Conservation (phyloP, 108 stramenopile genomes). For the Conticribra guillardii region DNA sequence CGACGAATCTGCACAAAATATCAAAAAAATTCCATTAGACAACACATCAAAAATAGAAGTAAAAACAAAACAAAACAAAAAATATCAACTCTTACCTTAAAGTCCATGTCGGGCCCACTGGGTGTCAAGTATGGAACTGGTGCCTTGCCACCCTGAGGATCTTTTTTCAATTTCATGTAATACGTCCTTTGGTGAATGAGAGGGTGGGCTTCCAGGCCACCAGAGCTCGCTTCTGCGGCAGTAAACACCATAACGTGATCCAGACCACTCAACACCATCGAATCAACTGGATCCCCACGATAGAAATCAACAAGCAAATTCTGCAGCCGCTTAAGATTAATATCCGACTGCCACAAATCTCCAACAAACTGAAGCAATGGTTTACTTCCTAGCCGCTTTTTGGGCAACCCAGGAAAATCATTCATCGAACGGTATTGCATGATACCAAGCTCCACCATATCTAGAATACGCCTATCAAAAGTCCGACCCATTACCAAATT, state of each 20-base stretch:
- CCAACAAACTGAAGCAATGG: constrained; percentile 93
- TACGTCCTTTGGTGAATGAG: constrained; percentile 83
- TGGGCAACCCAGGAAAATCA: constrained; percentile 85
- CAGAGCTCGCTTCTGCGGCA: constrained; percentile 49
- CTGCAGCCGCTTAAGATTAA: constrained; percentile 73
- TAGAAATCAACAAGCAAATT: constrained; percentile 96
- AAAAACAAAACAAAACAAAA: neutral
- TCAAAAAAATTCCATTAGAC: neutral
- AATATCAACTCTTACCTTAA: constrained; percentile 52
- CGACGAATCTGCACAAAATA: constrained; percentile 56
- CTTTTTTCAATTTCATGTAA: constrained; percentile 84
- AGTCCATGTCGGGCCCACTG: constrained; percentile 96
- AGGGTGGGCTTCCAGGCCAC: constrained; percentile 45
- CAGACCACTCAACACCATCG: constrained; percentile 84
- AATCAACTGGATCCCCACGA: constrained; percentile 92
- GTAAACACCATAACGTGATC: constrained; percentile 97
- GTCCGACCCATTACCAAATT: constrained; percentile 96
- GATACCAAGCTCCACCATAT: constrained; percentile 96
- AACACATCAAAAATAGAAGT: neutral
- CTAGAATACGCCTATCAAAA: constrained; percentile 96
- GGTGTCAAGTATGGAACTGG: constrained; percentile 87
- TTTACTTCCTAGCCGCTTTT: constrained; percentile 86
- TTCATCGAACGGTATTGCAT: constrained; percentile 78
- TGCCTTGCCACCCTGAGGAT: constrained; percentile 79
- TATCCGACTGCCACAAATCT: constrained; percentile 88